Evolutionary conservation across 1,284 basidiomycete genomes (phyloP).

Genomic region (Melampsora larici-populina): DNA sequence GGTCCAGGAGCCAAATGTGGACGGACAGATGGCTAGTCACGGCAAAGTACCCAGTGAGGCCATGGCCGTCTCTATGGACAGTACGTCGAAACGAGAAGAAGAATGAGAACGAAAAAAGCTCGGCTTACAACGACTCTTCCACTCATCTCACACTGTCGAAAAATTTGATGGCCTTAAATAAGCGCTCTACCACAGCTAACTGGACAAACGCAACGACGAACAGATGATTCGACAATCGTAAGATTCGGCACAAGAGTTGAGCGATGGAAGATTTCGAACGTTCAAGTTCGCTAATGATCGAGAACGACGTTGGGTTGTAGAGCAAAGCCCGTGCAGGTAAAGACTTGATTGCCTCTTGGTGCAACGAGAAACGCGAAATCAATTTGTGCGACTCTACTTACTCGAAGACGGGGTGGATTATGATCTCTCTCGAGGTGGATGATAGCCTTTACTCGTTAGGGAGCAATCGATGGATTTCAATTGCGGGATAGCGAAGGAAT

Average conservation of each 20-base stretch:
- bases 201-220: not conserved
- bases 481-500: no score
- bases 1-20: not conserved
- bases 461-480: no score
- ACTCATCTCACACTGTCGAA: slow-evolving; percentile 1
- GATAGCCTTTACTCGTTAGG: no score
- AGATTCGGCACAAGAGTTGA: not conserved
- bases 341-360: not conserved
- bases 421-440: no score
- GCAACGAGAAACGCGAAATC: not conserved
- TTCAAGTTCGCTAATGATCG: not conserved
- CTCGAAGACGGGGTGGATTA: no score
- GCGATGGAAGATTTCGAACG: not conserved
- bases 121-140: slow-evolving; percentile 19
- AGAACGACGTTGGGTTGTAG: not conserved
- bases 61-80: not conserved
- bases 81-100: not conserved
- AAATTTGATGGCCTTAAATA: not conserved
- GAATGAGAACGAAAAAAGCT: not conserved
- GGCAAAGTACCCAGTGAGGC: not conserved
- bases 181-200: not conserved
- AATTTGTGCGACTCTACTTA: no score
- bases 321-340: not conserved
- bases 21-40: not conserved
- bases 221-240: not conserved